Percentiles rank a stretch among this genome's conserved stretches.
These are phyloP conservation scores for Pythium dissimile DNA, from an alignment of 352 stramenopile genomes.

Conservation along the genomic window DNA sequence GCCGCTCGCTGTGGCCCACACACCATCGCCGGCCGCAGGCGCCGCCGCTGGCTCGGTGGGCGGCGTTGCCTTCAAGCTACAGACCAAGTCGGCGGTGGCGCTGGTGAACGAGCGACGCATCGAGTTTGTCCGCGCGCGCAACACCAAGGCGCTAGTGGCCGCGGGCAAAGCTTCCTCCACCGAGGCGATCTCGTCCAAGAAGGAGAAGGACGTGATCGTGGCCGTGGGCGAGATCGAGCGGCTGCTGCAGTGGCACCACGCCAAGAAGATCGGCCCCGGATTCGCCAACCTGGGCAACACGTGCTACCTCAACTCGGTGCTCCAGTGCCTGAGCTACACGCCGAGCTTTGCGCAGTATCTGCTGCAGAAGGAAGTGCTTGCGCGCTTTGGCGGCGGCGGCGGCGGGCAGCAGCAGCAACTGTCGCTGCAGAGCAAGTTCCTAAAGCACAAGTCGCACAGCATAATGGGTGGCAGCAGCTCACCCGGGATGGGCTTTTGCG, in stretches of 20 bases:
- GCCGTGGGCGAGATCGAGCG: slow-evolving; percentile 42
- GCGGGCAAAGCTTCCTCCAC: slow-evolving; percentile 31
- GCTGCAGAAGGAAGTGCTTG: slow-evolving; percentile 58
- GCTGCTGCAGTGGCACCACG: slow-evolving; percentile 53
- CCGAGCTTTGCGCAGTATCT: slow-evolving; percentile 86
- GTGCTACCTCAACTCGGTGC: slow-evolving; percentile 93
- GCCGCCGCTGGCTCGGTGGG: background rate
- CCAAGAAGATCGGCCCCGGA: slow-evolving; percentile 75
- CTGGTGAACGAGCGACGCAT: slow-evolving; percentile 83
- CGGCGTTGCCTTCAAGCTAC: slow-evolving; percentile 42
- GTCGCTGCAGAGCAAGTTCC: slow-evolving; percentile 18
- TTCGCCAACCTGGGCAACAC: slow-evolving; percentile 93
- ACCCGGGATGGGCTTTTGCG: slow-evolving; percentile 37
- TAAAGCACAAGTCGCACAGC: slow-evolving; percentile 21
- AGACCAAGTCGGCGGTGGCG: slow-evolving; percentile 69
- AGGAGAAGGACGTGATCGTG: slow-evolving; percentile 37
- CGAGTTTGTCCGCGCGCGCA: slow-evolving; percentile 70
- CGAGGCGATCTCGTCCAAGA: slow-evolving; percentile 20
- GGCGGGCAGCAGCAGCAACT: background rate
- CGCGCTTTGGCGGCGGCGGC: slow-evolving; percentile 28
- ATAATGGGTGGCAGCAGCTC: background rate
- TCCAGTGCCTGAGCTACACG: slow-evolving; percentile 88
- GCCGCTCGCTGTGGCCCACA: slow-evolving; percentile 6
- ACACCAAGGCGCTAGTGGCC: slow-evolving; percentile 40
- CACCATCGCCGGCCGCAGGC: background rate